Conservation (phyloP, 306 rosid species). For the Quercus agrifolia region DNA sequence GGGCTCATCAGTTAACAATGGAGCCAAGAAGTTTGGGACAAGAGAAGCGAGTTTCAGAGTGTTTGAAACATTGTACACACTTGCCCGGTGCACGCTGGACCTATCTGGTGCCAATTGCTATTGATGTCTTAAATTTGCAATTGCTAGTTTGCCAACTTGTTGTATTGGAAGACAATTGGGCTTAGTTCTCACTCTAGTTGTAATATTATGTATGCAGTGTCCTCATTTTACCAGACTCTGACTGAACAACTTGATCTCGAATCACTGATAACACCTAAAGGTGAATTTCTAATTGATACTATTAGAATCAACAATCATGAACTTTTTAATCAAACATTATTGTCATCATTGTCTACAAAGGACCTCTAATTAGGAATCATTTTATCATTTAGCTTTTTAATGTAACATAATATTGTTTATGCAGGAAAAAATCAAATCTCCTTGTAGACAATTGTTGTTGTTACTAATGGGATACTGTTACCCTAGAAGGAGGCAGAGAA, state of each 20-base stretch:
- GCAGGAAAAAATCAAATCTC: no score
- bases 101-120: constrained; percentile 5
- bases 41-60: constrained; percentile 2
- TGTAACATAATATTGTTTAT: no score
- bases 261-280: background rate
- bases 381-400: no score
- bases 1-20: background rate
- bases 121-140: constrained; percentile 10
- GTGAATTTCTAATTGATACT: background rate
- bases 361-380: no score
- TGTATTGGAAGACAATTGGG: constrained; percentile 4
- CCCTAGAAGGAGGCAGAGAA: no score
- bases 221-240: background rate
- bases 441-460: no score
- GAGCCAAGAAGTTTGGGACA: constrained; percentile 25
- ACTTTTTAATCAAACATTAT: no score
- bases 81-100: constrained; percentile 37
- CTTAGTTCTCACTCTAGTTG: constrained; percentile 15
- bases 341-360: no score
- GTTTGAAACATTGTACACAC: constrained; percentile 21
- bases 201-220: background rate
- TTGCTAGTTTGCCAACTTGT: background rate
- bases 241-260: background rate
- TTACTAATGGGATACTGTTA: no score
- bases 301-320: no score